Evolutionary conservation across 129 eudicot species (phyloP), one percentile per base, ranked within the genome.

Genomic region (Flaveria robusta): DNA sequence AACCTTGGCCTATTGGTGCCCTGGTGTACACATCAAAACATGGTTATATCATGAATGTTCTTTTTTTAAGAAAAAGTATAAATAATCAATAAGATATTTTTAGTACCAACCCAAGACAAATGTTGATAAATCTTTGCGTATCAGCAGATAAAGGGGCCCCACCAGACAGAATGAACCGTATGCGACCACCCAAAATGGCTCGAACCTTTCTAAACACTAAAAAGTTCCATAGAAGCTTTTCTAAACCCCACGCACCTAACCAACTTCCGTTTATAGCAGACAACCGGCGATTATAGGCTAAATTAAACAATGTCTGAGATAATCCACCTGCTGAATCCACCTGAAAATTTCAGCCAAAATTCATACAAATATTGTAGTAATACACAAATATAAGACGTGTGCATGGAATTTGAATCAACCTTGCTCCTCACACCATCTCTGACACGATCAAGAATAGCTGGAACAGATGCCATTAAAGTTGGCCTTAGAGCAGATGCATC

Each of bases 1-100:
- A 94, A 66, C 98, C 98, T 91, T 94, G 98, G 70, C 98, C 98
- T 74, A 94, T 91, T 79, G 97, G 97, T 82, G 96, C 96, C 70
- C 97, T 94, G 85, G 22, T 69, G 52, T 47, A 59, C 66, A 45
- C 70, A 74, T 16, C 31, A 19, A 20, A 79, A 55, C 46, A 52
- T 49, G 7, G 13, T 39, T 56, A 51, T 19, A 49, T 54, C 56
- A 66, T 54, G 34, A 8, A 8, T 41, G 24, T 15, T 29, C 0
- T 14, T 9, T 18, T 9, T 18, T 1, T 2, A 29, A 63, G 16
- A 15, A 22, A 26, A 1, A 24, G 9, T 63, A 31, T 15, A 73
- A 79, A 64, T 49, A 59, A 66, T 34, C 43, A 65, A 56, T 23
- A 11, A 45, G 68, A 71, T 65, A 4, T 62, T 78, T 59, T 47